Base-by-base conservation (phyloP, 768 basidiomycete species). In the Tulasnella sp. region DNA sequence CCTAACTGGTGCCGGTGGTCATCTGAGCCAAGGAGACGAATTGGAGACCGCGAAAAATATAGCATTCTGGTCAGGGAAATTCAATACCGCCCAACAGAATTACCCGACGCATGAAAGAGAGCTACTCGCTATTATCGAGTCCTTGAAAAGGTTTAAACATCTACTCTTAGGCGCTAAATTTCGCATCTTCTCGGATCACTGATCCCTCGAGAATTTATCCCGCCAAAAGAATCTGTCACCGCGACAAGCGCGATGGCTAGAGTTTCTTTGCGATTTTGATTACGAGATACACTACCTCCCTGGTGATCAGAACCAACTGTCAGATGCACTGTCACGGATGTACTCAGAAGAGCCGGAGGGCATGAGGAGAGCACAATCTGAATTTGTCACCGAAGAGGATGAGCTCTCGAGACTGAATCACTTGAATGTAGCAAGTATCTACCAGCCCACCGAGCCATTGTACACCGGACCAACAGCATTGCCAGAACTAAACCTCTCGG, bases 81-180 rank as follows among this genome's bases (percentile, higher is more conserved):
- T 75, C 44, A 79, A 77, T 44, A 5, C 74, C 1, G 78, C 71
- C 10, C 39, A 78, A n/a, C 77, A 78, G 16, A 86, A 87, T 75
- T 88, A 88, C 76, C 86, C 85, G 0, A 83, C 84, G 0, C 87
- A 87, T 77, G 83, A 88, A 78, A 85, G 86, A 76, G 87, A 88
- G 80, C 74, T 87, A 0, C 79, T 87, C 0, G 86, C 86, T 0
- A 86, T 88, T 12, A 82, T 88, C 0, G 74, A 83, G 0, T 85
- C 85, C 0, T 76, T 83, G 8, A 81, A 83, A 75, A 82, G 84
- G 34, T 87, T 82, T 79, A 79, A 82, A 0, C 39, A 78, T 14
- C 81, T 84, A 31, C 79, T 85, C 0, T 44, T 84, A 3, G 84
- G 85, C 1, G 75, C 78, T 3, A 81, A 46, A 7, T 85, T 85